These are phyloP conservation scores for Globisporangium apiculatum DNA, from an alignment of 352 stramenopile species.

Conservation along the genomic window DNA sequence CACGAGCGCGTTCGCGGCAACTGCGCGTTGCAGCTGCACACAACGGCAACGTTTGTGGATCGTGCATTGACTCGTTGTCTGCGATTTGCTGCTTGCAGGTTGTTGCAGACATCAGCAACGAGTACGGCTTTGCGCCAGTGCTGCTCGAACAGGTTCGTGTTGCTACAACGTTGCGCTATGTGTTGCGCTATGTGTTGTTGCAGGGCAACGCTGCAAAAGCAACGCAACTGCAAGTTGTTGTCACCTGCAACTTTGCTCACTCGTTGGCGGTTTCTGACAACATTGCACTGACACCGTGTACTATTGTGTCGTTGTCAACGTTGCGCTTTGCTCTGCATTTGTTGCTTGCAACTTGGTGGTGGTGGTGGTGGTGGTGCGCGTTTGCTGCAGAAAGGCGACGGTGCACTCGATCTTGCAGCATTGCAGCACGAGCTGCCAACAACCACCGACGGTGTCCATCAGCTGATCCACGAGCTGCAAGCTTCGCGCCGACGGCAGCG, in stretches of 20 bases:
- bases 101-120: conserved; percentile 13
- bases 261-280: no score
- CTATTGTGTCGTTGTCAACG: background rate
- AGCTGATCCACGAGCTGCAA: conserved; percentile 18
- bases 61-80: background rate
- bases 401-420: background rate
- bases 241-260: no score
- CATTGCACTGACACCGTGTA: no score
- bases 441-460: conserved; percentile 8
- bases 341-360: background rate
- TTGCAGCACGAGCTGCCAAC: background rate
- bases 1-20: background rate
- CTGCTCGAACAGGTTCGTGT: conserved; percentile 12
- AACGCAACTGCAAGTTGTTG: no score
- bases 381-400: conserved; percentile 12
- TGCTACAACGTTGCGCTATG: background rate
- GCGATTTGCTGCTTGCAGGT: conserved; percentile 9
- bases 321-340: background rate
- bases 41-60: background rate
- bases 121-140: conserved; percentile 13
- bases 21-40: background rate
- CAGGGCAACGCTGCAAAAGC: no score
- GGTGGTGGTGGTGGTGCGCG: background rate
- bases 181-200: no score
- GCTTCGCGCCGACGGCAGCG: conserved; percentile 18